Base-by-base conservation (phyloP, 2,329 filamentous ascomycete genomes). In the Talaromyces rugulosus region DNA sequence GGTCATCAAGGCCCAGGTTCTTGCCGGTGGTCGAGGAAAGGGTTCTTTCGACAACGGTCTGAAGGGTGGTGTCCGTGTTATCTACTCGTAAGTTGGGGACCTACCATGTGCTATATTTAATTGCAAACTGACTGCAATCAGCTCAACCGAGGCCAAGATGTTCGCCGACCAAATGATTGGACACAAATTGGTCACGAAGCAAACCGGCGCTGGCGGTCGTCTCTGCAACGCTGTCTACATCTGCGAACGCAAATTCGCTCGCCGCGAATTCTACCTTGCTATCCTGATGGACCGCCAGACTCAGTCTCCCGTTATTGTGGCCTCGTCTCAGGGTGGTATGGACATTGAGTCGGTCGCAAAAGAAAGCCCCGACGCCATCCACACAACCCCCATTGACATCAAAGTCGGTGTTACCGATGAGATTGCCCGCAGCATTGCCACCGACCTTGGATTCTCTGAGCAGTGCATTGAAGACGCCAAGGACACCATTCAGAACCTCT, bases 131-230 rank as follows among this genome's bases (percentile, higher is more conserved):
- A 59, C 40, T 11, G 6, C 23, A n/a, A 23, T 16, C 63, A 88
- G 85, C 64, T 91, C 95, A 64, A 93, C 92, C 72, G 86, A 89
- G 85, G 95, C 95, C 75, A 90, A 92, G 85, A 96, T 98, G 88
- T 96, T 99, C 77, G 94, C 95, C 71, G 87, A 94, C 71, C 93
- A 99, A 84, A 99, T 99, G 95, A 98, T 99, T 80, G 95, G 95
- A 76, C 94, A 99, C 84, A 97, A 97, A 82, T 92, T 99, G 80
- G 87, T 99, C 81, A 99, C 95, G 80, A 99, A 99, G 88, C 95
- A 99, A 85, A 99, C 95, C 63, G 95, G 95, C 78, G 91, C 94
- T 71, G 86, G 81, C 71, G 95, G 95, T 75, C 92, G 95, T 78
- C 87, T 96, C 77, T 99, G 95, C 87, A 98, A 91, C 81, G 87